Percentiles rank a stretch among this genome's conserved stretches.
Conservation (phyloP, 1,139 yeast species). For the Tardiomyces blankii region DNA sequence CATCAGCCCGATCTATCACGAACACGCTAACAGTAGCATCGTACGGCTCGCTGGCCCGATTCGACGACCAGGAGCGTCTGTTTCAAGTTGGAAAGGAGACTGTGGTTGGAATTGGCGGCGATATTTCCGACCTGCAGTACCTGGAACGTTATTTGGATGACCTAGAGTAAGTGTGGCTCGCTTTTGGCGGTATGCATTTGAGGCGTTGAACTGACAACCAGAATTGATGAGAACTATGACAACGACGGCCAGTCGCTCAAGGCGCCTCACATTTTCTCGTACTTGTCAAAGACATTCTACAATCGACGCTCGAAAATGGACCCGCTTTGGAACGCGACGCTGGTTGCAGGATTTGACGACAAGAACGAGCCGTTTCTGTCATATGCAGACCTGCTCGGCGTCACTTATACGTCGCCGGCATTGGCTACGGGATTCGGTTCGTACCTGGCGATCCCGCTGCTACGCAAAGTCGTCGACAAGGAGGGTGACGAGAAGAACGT, state of each 20-base stretch:
- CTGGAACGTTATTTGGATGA: constrained; percentile 66
- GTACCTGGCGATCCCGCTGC: constrained; percentile 82
- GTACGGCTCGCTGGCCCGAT: constrained; percentile 86
- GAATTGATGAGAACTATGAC: constrained; percentile 65
- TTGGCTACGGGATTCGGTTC: constrained; percentile 97
- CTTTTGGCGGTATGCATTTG: too few relatives aligned
- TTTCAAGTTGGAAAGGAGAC: constrained; percentile 75
- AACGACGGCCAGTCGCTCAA: constrained; percentile 65
- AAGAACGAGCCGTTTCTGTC: constrained; percentile 54
- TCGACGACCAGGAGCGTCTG: constrained; percentile 75
- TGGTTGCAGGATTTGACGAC: constrained; percentile 82
- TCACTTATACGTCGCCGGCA: constrained; percentile 77
- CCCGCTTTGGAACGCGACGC: constrained; percentile 91
- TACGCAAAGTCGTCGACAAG: constrained; percentile 71
- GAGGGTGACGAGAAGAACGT: constrained; percentile 65
- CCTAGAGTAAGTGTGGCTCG: constrained; percentile 33
- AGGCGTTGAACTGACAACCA: too few relatives aligned
- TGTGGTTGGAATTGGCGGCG: constrained; percentile 91
- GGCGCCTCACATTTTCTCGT: constrained; percentile 84
- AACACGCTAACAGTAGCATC: constrained; percentile 31
- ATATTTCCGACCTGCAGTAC: constrained; percentile 86
- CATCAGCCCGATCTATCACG: too few relatives aligned
- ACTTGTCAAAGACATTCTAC: constrained; percentile 75
- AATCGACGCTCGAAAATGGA: constrained; percentile 84
- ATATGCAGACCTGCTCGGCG: constrained; percentile 87